Evolutionary conservation across 192 early-diverging fungal genomes (phyloP).

Genomic region (Mortierella hygrophila): DNA sequence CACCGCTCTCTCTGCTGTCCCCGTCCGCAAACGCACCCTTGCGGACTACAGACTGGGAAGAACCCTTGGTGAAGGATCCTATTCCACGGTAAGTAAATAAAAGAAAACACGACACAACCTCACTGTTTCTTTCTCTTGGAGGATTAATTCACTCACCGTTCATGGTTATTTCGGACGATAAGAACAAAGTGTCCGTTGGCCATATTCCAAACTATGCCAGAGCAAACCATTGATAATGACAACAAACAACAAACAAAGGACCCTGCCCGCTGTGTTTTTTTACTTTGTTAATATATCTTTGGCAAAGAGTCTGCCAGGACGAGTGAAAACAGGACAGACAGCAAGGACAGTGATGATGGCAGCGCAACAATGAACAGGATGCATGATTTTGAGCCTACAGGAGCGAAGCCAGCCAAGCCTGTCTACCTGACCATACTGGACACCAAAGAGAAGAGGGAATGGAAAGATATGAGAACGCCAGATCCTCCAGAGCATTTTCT

Average conservation of each 20-base stretch:
- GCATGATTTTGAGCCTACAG: too few relatives aligned
- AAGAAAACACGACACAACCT: not conserved
- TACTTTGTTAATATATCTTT: too few relatives aligned
- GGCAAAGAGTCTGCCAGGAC: not conserved
- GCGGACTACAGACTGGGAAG: conserved; percentile 89
- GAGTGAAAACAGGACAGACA: not conserved
- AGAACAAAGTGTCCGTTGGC: not conserved
- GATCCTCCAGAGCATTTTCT: too few relatives aligned
- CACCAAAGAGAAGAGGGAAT: too few relatives aligned
- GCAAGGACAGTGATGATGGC: not conserved
- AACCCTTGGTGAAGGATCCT: conserved; percentile 94
- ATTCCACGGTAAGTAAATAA: conserved; percentile 80
- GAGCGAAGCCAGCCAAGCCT: too few relatives aligned
- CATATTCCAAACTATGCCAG: conserved; percentile 12
- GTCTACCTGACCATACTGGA: too few relatives aligned
- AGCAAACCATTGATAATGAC: too few relatives aligned
- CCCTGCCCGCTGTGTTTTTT: not conserved
- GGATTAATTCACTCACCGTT: not conserved
- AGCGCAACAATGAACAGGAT: too few relatives aligned
- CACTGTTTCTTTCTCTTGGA: too few relatives aligned
- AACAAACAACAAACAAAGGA: not conserved
- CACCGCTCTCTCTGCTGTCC: conserved; percentile 11
- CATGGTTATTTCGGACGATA: not conserved
- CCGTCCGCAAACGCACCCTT: conserved; percentile 76
- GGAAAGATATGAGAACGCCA: too few relatives aligned